Base-by-base conservation (phyloP, 495 filamentous ascomycete species). In the Lichina pygmaea region DNA sequence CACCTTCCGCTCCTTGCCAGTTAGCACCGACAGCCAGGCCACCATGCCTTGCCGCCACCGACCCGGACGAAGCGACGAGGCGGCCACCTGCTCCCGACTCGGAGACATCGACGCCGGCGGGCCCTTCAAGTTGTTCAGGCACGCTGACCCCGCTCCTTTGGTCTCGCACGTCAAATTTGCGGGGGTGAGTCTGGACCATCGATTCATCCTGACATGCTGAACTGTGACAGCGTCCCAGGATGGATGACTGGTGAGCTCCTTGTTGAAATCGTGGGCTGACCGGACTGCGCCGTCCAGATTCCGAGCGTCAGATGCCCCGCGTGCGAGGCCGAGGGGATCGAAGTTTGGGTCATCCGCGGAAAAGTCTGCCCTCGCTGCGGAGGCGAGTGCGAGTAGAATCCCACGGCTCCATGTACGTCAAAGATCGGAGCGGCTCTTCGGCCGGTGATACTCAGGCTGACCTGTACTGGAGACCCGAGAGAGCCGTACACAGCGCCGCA, bases 281-380 rank as follows among this genome's bases (percentile, higher is more conserved):
- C 2, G 3, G 17, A 24, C 8, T 9, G 17, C 12, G 8, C 7
- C 38, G 8, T 6, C 9, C 24, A 47, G 45, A 41, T 47, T 11
- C 41, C 45, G 8, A 41, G 45, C n/a, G 41, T 41, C 24, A 47
- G 32, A 43, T 47, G 45, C 24, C 45, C 45, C 32, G 41, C 36
- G 2, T 47, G 45, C 24, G 17, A 33, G 10, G 33, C 36, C 34
- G 36, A 47, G 32, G 45, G 45, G 11, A 32, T 41, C 7, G 45
- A 47, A 15, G 38, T 41, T 31, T 47, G 45, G 45, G 45, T 47
- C 6, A 47, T 47, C n/a, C 38, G 33, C 11, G 45, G 45, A 8
- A 47, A 47, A 38, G 24, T 47, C 37, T 47, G 45, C 13, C 45
- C 39, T 31, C 45, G 45, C 13, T 47, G 45, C 13, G 45, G 45